phyloP scores from a whole-genome alignment of 2,329 filamentous ascomycete species.

The Colletotrichum lupini region DNA sequence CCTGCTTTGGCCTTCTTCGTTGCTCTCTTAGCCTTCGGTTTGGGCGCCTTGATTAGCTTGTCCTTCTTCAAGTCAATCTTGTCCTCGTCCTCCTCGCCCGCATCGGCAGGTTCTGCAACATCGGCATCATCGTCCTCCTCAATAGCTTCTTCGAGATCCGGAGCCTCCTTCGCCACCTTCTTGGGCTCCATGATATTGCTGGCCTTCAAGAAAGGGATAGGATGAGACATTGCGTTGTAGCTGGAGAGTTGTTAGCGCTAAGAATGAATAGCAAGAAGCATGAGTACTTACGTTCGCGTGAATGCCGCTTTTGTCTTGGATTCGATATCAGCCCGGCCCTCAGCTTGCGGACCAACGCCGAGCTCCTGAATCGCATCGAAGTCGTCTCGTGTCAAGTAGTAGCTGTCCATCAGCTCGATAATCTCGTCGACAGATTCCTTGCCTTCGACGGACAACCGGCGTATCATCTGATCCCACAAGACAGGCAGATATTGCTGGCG shows the following conservation, averaged over 20 bases:
- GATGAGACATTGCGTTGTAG: slow-evolving; percentile 88
- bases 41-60: slow-evolving; percentile 94
- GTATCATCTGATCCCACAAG: slow-evolving; percentile 84
- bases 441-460: slow-evolving; percentile 79
- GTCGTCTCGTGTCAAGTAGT: slow-evolving; percentile 94
- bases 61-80: slow-evolving; percentile 91
- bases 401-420: slow-evolving; percentile 96
- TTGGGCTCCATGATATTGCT: slow-evolving; percentile 80
- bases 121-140: slow-evolving; percentile 89
- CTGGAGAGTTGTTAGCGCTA: slow-evolving; percentile 53
- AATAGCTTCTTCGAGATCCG: slow-evolving; percentile 95
- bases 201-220: slow-evolving; percentile 96
- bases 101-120: slow-evolving; percentile 65
- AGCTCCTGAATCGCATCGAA: slow-evolving; percentile 94
- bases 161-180: slow-evolving; percentile 78
- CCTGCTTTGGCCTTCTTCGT: slow-evolving; percentile 51
- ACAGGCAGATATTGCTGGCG: slow-evolving; percentile 93
- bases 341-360: slow-evolving; percentile 85
- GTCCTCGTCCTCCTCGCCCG: slow-evolving; percentile 79
- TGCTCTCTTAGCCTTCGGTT: slow-evolving; percentile 67
- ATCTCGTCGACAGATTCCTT: slow-evolving; percentile 84
- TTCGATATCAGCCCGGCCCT: slow-evolving; percentile 81
- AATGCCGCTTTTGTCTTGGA: slow-evolving; percentile 89
- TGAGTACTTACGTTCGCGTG: slow-evolving; percentile 78
- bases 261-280: slow-evolving; percentile 3